phyloP scores from a whole-genome alignment of 1,284 basidiomycete species.

The Cronartium quercuum region DNA sequence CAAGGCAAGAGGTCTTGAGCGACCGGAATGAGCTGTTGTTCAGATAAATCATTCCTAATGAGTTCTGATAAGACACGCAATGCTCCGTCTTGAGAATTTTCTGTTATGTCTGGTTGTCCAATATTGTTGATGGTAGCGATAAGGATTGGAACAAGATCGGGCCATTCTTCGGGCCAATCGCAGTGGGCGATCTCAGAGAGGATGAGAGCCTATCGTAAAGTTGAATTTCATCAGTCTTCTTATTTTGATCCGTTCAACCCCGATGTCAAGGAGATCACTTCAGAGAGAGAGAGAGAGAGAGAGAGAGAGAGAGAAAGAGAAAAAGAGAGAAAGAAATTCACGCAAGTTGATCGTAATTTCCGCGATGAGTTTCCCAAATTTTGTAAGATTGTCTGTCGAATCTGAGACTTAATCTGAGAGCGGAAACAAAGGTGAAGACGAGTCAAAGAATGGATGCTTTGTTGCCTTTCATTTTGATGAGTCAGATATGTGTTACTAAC shows the following conservation, averaged over 20 bases:
- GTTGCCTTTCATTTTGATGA: neutral
- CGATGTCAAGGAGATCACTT: neutral
- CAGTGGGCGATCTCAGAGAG: slow-evolving; percentile 75
- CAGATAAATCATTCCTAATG: slow-evolving; percentile 78
- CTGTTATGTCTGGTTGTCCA: slow-evolving; percentile 58
- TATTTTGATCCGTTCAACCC: slow-evolving; percentile 16
- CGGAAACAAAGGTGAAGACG: neutral
- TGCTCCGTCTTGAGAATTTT: slow-evolving; percentile 66
- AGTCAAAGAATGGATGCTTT: neutral
- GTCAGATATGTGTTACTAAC: slow-evolving; percentile 51
- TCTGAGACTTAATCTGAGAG: slow-evolving; percentile 68
- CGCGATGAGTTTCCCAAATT: slow-evolving; percentile 75
- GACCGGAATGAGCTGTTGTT: slow-evolving; percentile 84
- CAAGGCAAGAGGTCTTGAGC: slow-evolving; percentile 75
- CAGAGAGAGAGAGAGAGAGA: neutral
- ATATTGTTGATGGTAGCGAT: slow-evolving; percentile 66
- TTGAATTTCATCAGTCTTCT: neutral
- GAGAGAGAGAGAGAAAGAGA: neutral
- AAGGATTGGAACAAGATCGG: slow-evolving; percentile 62
- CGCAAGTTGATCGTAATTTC: slow-evolving; percentile 74
- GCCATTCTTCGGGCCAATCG: slow-evolving; percentile 93
- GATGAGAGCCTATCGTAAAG: slow-evolving; percentile 65
- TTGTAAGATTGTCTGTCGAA: slow-evolving; percentile 67
- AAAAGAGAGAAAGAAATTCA: slow-evolving; percentile 53
- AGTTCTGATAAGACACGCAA: slow-evolving; percentile 91